Percentiles rank a stretch among this genome's conserved stretches.
Evolutionary conservation across 2,329 filamentous ascomycete species (phyloP).

Genomic region (Colletotrichum destructivum): DNA sequence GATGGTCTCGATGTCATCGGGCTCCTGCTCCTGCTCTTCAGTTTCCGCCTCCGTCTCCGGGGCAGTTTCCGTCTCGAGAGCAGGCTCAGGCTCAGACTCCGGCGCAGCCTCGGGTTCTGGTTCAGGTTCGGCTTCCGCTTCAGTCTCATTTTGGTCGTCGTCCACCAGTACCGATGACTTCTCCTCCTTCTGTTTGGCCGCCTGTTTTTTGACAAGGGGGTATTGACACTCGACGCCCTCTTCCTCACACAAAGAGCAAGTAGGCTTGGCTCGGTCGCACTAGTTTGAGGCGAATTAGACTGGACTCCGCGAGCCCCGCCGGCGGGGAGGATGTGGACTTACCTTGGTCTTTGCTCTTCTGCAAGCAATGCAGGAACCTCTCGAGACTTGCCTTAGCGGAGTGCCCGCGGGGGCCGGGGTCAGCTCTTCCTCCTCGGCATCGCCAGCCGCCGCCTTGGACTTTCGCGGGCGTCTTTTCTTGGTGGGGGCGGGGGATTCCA

Average conservation of each 20-base stretch:
- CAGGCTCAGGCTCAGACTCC: neutral
- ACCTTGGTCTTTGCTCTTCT: constrained; percentile 58
- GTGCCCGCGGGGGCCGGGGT: constrained; percentile 19
- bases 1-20: constrained; percentile 42
- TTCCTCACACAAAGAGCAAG: constrained; percentile 56
- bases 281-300: constrained; percentile 44
- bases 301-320: constrained; percentile 23
- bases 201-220: constrained; percentile 49
- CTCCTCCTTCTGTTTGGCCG: constrained; percentile 43
- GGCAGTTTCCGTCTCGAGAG: constrained; percentile 16
- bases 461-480: constrained; percentile 40
- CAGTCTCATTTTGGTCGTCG: constrained; percentile 38
- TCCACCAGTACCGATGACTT: constrained; percentile 44
- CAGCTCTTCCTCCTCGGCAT: constrained; percentile 12
- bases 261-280: constrained; percentile 59
- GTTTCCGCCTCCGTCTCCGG: constrained; percentile 3
- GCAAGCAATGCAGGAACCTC: constrained; percentile 56
- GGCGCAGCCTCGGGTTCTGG: no score
- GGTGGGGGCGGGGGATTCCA: constrained; percentile 26
- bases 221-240: constrained; percentile 56
- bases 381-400: constrained; percentile 44
- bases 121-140: constrained; percentile 19
- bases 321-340: constrained; percentile 18
- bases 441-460: constrained; percentile 23
- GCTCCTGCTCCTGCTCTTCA: constrained; percentile 23